A percentile compares a stretch with the other conserved stretches of the same genome.
Conservation (phyloP, 805 yeast genomes). For the Lachancea sp. region DNA sequence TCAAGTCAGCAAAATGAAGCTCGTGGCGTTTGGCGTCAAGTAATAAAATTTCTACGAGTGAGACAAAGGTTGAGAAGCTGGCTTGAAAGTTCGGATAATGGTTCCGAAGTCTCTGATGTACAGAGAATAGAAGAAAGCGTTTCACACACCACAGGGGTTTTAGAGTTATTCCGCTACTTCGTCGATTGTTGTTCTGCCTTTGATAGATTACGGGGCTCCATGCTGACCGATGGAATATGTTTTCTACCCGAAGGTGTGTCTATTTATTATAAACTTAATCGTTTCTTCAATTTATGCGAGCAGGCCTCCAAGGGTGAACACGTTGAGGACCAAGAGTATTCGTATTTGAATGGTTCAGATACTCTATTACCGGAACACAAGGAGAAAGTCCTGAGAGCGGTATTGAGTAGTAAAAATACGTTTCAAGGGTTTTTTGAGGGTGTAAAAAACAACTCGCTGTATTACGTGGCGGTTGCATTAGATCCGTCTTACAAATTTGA, state of each 20-base stretch:
- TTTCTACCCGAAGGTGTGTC: conserved; percentile 6
- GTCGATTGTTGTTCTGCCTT: conserved; percentile 5
- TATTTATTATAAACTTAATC: conserved; percentile 6
- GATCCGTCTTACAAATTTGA: conserved; percentile 10
- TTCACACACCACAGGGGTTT: neutral
- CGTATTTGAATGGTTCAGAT: conserved; percentile 9
- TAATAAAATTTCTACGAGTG: conserved; percentile 7
- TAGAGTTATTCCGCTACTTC: conserved; percentile 8
- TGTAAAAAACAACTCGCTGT: conserved; percentile 6
- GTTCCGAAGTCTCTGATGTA: neutral
- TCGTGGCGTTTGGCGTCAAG: conserved; percentile 9
- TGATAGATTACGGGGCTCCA: conserved; percentile 2
- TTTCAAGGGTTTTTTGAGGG: conserved; percentile 7
- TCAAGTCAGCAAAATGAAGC: conserved; percentile 5
- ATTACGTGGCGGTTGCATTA: conserved; percentile 7
- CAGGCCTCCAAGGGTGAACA: conserved; percentile 4
- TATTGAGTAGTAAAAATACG: conserved; percentile 1
- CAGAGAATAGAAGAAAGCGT: conserved; percentile 2
- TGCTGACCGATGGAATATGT: conserved; percentile 6
- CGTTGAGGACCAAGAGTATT: conserved; percentile 4
- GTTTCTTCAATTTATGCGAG: conserved; percentile 7
- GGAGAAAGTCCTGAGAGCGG: conserved; percentile 9
- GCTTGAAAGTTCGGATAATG: neutral
- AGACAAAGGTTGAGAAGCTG: neutral
- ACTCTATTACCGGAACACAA: conserved; percentile 8